These are phyloP conservation scores for Aspergillus jensenii DNA, from an alignment of 2,329 filamentous ascomycete genomes.

Conservation along the genomic window DNA sequence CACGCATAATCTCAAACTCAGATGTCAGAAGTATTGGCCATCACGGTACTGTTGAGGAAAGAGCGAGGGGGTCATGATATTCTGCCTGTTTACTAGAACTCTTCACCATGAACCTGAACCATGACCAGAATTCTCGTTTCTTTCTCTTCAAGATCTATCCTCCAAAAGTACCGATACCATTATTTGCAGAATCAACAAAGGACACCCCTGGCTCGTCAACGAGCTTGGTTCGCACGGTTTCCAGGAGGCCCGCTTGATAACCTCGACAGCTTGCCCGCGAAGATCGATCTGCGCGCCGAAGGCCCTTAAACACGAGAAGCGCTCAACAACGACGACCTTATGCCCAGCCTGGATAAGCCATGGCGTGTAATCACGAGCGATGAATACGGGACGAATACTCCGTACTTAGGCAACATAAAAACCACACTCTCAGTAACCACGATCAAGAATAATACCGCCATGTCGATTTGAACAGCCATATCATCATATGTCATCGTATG, in stretches of 20 bases:
- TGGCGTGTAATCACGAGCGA: not conserved
- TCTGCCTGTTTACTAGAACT: no score
- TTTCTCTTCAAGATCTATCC: no score
- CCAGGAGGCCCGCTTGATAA: conserved; percentile 51
- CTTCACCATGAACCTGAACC: no score
- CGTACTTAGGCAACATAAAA: not conserved
- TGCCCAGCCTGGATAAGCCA: conserved; percentile 25
- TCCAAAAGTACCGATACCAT: conserved; percentile 29
- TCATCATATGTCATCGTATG: not conserved
- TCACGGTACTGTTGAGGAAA: conserved; percentile 26
- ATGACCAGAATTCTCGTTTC: no score
- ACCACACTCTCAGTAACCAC: not conserved
- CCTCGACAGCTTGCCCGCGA: conserved; percentile 51
- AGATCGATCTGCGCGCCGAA: conserved; percentile 57
- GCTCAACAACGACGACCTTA: conserved; percentile 42
- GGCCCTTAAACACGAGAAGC: conserved; percentile 42
- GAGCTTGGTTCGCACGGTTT: conserved; percentile 36
- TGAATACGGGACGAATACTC: not conserved
- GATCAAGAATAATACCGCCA: not conserved
- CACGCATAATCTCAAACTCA: no score
- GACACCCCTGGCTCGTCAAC: conserved; percentile 51
- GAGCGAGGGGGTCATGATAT: no score
- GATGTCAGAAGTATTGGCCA: conserved; percentile 28
- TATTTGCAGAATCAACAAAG: conserved; percentile 44
- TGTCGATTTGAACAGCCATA: not conserved